Conservation (phyloP, 2,329 filamentous ascomycete genomes). For the Lachnellula arida region DNA sequence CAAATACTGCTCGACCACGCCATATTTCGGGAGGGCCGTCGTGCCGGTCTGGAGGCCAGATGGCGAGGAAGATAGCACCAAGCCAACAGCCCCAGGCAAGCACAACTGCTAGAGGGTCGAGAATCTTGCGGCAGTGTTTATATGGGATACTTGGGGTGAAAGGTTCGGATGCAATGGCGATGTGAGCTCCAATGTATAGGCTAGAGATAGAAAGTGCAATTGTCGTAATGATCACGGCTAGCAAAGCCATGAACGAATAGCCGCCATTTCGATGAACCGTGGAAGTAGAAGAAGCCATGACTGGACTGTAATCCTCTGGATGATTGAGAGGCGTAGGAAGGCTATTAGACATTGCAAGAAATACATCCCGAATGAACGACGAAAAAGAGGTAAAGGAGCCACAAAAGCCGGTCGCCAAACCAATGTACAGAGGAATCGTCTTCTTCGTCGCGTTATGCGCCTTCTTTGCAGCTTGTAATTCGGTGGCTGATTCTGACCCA, state of each 20-base stretch:
- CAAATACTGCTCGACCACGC: constrained; percentile 72
- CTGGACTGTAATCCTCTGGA: constrained; percentile 32
- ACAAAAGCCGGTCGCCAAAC: constrained; percentile 80
- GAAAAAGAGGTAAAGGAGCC: constrained; percentile 90
- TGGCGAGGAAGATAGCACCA: constrained; percentile 65
- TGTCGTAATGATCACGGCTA: constrained; percentile 71
- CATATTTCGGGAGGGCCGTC: constrained; percentile 50
- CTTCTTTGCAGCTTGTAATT: constrained; percentile 47
- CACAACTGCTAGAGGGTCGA: constrained; percentile 61
- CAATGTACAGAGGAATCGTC: constrained; percentile 83
- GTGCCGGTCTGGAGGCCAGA: constrained; percentile 61
- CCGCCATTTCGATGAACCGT: constrained; percentile 58
- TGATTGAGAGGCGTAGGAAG: constrained; percentile 48
- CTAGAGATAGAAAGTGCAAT: constrained; percentile 65
- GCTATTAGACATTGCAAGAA: constrained; percentile 74
- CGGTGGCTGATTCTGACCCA: constrained; percentile 21
- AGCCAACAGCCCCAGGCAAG: constrained; percentile 74
- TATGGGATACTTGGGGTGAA: constrained; percentile 58
- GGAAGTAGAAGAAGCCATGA: constrained; percentile 31
- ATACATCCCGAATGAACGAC: constrained; percentile 74
- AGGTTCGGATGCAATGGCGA: constrained; percentile 59
- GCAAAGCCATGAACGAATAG: constrained; percentile 76
- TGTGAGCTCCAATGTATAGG: constrained; percentile 67
- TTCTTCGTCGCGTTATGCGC: constrained; percentile 67
- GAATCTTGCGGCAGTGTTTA: constrained; percentile 47